phyloP scores from a whole-genome alignment of 768 basidiomycete genomes.

The Boletus vermiculosoides region DNA sequence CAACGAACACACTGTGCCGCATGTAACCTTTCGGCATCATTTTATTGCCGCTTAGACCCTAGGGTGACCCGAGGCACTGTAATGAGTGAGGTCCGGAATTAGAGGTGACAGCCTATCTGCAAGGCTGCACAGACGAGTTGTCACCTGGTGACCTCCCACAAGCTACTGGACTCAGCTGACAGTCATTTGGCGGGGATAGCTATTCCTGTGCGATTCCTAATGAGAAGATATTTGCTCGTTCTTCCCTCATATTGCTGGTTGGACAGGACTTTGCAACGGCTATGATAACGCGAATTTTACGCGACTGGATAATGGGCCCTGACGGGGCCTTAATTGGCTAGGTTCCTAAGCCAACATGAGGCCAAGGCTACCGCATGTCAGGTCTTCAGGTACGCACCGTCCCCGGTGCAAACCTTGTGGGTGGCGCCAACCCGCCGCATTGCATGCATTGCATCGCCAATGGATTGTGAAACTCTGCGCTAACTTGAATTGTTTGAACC shows the following conservation, averaged over 20 bases:
- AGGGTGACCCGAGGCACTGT: background rate
- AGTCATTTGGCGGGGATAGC: background rate
- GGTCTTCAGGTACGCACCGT: background rate
- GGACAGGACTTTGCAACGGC: background rate
- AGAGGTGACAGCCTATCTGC: background rate
- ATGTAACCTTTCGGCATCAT: too few relatives aligned
- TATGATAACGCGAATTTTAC: background rate
- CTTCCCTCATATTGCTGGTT: background rate
- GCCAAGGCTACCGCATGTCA: background rate
- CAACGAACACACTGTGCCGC: background rate
- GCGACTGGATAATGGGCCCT: background rate
- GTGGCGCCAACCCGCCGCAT: too few relatives aligned
- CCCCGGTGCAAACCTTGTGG: too few relatives aligned
- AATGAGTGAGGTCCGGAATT: background rate
- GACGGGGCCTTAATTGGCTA: background rate
- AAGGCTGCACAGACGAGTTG: background rate
- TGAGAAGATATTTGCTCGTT: background rate
- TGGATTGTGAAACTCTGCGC: too few relatives aligned
- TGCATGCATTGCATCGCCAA: too few relatives aligned
- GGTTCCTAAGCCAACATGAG: background rate
- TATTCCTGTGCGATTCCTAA: background rate
- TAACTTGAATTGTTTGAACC: background rate
- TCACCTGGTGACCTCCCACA: background rate
- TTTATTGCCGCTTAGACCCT: too few relatives aligned
- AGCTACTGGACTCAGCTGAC: background rate